These are phyloP conservation scores for Podospora appendiculata DNA, from an alignment of 495 filamentous ascomycete species.

Conservation along the genomic window DNA sequence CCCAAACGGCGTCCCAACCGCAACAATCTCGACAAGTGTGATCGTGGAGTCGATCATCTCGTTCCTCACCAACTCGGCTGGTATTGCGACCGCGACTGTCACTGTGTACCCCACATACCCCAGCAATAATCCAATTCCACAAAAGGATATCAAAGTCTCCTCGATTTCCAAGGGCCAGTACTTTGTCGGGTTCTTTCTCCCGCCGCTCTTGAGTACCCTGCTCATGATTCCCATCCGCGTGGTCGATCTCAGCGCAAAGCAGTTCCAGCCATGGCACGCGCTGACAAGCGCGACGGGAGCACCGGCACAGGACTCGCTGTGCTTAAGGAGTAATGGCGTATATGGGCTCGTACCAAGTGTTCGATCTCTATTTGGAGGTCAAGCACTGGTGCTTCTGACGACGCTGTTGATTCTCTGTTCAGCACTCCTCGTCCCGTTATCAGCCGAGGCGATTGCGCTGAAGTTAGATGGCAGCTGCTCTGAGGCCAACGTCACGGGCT, in stretches of 20 bases:
- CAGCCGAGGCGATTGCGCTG: conserved; percentile 25
- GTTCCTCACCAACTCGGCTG: conserved; percentile 15
- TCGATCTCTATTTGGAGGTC: conserved; percentile 16
- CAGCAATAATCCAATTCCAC: neutral
- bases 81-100: conserved; percentile 20
- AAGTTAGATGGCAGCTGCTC: conserved; percentile 24
- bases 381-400: conserved; percentile 21
- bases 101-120: conserved; percentile 19
- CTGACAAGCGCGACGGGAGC: conserved; percentile 17
- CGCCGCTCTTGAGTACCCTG: conserved; percentile 21
- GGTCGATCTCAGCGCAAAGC: conserved; percentile 27
- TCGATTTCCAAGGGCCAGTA: conserved; percentile 17
- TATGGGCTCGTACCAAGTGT: conserved; percentile 15
- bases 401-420: conserved; percentile 19
- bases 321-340: conserved; percentile 19
- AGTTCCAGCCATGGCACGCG: conserved; percentile 29
- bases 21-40: conserved; percentile 18
- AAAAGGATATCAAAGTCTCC: conserved; percentile 11
- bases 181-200: conserved; percentile 29
- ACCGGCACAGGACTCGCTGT: conserved; percentile 19
- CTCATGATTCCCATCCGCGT: conserved; percentile 27
- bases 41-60: conserved; percentile 12
- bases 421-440: conserved; percentile 22
- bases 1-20: conserved; percentile 14
- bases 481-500: conserved; percentile 16